These are phyloP conservation scores for Kluyveromyces starmeri DNA, from an alignment of 805 yeast species.

Conservation along the genomic window DNA sequence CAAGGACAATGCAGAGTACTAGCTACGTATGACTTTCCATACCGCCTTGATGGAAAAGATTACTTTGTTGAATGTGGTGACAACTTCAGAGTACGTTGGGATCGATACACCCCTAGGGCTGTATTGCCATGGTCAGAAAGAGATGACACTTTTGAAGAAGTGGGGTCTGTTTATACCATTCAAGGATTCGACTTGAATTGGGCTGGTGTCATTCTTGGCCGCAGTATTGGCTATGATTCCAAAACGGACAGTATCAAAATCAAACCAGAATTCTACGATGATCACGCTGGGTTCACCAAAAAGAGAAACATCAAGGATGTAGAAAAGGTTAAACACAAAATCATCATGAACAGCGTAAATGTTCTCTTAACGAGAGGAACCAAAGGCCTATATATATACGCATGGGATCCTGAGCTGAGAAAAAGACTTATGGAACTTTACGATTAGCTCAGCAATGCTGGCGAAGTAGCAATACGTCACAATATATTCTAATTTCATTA, in stretches of 20 bases:
- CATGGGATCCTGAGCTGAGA: conserved; percentile 34
- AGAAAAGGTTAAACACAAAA: conserved; percentile 31
- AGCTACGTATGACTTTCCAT: conserved; percentile 40
- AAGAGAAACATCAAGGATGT: conserved; percentile 33
- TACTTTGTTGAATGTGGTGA: conserved; percentile 38
- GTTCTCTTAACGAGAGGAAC: conserved; percentile 40
- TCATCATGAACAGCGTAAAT: conserved; percentile 37
- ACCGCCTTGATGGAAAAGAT: conserved; percentile 37
- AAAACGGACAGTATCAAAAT: conserved; percentile 29
- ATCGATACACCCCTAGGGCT: conserved; percentile 35
- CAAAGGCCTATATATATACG: conserved; percentile 35
- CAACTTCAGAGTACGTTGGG: conserved; percentile 38
- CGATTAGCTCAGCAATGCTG: too few relatives aligned
- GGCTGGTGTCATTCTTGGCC: conserved; percentile 39
- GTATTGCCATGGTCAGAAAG: conserved; percentile 39
- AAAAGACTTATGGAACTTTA: too few relatives aligned
- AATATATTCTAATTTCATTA: too few relatives aligned
- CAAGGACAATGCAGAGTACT: conserved; percentile 37
- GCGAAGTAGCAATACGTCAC: too few relatives aligned
- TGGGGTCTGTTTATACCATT: conserved; percentile 40
- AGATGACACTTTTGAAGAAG: conserved; percentile 37
- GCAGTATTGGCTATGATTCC: conserved; percentile 34
- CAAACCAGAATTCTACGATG: conserved; percentile 34
- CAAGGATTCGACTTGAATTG: conserved; percentile 42
- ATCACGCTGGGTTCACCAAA: conserved; percentile 38